A percentile compares a stretch with the other conserved stretches of the same genome.
These are phyloP conservation scores for Cladophialophora carrionii DNA, from an alignment of 2,329 filamentous ascomycete species.

Conservation along the genomic window DNA sequence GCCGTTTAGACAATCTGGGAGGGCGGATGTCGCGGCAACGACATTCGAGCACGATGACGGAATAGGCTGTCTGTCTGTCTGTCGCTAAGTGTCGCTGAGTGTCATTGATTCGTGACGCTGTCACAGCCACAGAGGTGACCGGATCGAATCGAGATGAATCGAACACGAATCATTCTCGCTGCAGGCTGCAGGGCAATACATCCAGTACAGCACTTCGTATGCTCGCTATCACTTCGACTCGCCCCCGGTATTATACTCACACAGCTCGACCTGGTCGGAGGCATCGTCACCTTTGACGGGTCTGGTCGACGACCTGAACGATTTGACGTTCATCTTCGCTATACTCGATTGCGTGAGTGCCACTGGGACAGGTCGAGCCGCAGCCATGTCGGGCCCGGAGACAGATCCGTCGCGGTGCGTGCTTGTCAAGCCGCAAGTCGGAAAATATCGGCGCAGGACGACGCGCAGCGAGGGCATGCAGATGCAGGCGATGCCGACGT, in stretches of 20 bases:
- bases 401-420: conserved; percentile 5
- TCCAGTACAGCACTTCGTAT: not conserved
- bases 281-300: conserved; percentile 7
- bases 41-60: no score
- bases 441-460: conserved; percentile 31
- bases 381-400: conserved; percentile 3
- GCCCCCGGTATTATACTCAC: not conserved
- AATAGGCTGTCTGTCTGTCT: no score
- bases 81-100: no score
- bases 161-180: no score
- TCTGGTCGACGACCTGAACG: conserved; percentile 7
- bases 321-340: not conserved
- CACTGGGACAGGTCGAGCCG: conserved; percentile 1
- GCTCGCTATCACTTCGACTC: not conserved
- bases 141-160: no score
- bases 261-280: conserved; percentile 16
- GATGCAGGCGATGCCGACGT: conserved; percentile 51
- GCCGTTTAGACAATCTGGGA: no score
- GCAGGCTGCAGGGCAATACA: no score
- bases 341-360: conserved; percentile 1
- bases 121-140: no score
- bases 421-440: conserved; percentile 18
- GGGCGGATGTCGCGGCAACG: no score
- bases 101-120: no score
- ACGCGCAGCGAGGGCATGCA: conserved; percentile 47